Evolutionary conservation across 2,329 filamentous ascomycete species (phyloP).

Genomic region (Ascochyta koolunga): DNA sequence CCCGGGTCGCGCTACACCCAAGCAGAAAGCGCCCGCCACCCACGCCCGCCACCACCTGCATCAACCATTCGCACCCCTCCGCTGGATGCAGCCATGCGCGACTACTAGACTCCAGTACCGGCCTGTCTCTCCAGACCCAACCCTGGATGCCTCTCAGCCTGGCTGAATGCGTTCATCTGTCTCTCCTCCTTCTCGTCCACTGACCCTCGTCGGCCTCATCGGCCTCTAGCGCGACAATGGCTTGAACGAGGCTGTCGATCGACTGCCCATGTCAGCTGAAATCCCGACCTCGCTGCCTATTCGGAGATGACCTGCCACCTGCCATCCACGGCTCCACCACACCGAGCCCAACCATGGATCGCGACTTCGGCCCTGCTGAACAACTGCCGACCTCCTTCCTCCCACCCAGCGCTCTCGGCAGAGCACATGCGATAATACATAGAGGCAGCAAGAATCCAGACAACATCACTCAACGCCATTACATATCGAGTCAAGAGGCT

Average conservation of each 20-base stretch:
- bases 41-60: slow-evolving; percentile 6
- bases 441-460: background rate
- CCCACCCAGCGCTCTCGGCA: background rate
- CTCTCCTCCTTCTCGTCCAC: background rate
- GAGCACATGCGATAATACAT: too few species aligned
- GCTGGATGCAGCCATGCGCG: slow-evolving; percentile 1
- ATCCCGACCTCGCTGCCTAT: slow-evolving; percentile 19
- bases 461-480: background rate
- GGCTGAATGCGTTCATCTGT: slow-evolving; percentile 10
- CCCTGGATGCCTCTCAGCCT: background rate
- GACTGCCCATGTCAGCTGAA: slow-evolving; percentile 25
- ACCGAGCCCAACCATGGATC: slow-evolving; percentile 1
- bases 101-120: background rate
- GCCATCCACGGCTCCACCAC: background rate
- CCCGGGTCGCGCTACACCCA: slow-evolving; percentile 23
- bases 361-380: slow-evolving; percentile 5
- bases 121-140: slow-evolving; percentile 1
- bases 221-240: slow-evolving; percentile 18
- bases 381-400: slow-evolving; percentile 1
- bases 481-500: too few species aligned
- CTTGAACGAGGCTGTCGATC: slow-evolving; percentile 23
- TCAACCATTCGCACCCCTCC: background rate
- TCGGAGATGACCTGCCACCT: slow-evolving; percentile 9
- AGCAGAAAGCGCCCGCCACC: slow-evolving; percentile 17
- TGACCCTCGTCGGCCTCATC: slow-evolving; percentile 14